A percentile compares a stretch with the other conserved stretches of the same genome.
Evolutionary conservation across 1,284 basidiomycete genomes (phyloP).

Genomic region (Malassezia yamatoensis): DNA sequence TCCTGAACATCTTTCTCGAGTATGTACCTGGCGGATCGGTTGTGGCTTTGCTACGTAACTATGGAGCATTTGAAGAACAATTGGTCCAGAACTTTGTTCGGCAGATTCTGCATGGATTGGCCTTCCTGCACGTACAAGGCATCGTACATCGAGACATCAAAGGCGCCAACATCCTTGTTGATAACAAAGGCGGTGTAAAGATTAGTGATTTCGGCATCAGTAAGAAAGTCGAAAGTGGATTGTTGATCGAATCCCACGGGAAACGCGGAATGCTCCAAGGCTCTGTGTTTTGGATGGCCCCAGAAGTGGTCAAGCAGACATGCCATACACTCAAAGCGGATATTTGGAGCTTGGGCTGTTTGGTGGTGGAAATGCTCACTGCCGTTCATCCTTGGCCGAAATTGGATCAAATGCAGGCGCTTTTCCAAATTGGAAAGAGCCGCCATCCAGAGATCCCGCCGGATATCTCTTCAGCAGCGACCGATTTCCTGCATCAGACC

Average conservation of each 20-base stretch:
- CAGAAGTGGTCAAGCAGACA: slow-evolving; percentile 90
- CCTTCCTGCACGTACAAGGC: slow-evolving; percentile 82
- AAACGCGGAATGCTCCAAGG: slow-evolving; percentile 9
- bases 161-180: slow-evolving; percentile 92
- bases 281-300: slow-evolving; percentile 39
- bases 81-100: slow-evolving; percentile 87
- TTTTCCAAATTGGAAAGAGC: slow-evolving; percentile 42
- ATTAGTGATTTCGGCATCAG: slow-evolving; percentile 98
- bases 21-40: slow-evolving; percentile 98
- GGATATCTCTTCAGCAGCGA: slow-evolving; percentile 33
- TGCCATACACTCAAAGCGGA: slow-evolving; percentile 88
- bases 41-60: slow-evolving; percentile 77
- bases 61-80: slow-evolving; percentile 91
- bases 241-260: not conserved
- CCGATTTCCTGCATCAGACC: slow-evolving; percentile 35
- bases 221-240: slow-evolving; percentile 82
- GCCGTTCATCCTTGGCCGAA: slow-evolving; percentile 95
- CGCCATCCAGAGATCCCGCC: slow-evolving; percentile 33
- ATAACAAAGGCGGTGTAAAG: slow-evolving; percentile 96
- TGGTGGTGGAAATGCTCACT: slow-evolving; percentile 96
- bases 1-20: slow-evolving; percentile 95
- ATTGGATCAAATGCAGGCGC: slow-evolving; percentile 76
- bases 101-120: slow-evolving; percentile 82
- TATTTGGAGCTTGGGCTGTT: slow-evolving; percentile 95
- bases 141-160: slow-evolving; percentile 99